Base-by-base conservation (phyloP, 176 grass and related monocot genomes). In the Oryza glaberrima region DNA sequence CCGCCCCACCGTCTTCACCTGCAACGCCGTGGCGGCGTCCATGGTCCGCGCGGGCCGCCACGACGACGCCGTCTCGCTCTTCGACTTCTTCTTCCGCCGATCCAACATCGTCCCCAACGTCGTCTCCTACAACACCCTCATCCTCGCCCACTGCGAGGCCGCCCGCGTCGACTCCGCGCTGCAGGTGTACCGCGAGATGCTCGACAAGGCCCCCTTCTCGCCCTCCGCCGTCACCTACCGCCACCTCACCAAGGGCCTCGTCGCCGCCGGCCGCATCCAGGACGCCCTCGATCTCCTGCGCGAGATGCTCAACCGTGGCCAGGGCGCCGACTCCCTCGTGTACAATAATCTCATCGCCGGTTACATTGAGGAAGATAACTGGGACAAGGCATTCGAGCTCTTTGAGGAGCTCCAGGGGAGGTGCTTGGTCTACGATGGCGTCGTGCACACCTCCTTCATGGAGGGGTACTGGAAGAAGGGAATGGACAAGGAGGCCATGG, bases 1-100 rank as follows among this genome's bases (percentile, higher is more conserved):
- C 84, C 88, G 90, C 71, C 92, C 94, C 58, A 91, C 94, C 64
- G 81, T 92, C 81, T 97, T 90, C 83, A 97, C 94, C 82, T 92
- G 88, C 86, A 94, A 94, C 84, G 92, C 92, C 14, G 94, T 97
- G 16, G 80, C 77, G 3, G 90, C 90, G 25, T 69, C 86, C 66
- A 86, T 92, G 82, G 73, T 19, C 73, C 77, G 86, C 6, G 67
- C 86, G 4, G 75, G 78, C 65, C 90, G 90, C 8, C 78, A 79
- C 4, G 90, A 88, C 19, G 90, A 80, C 58, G 76, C 73, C 72
- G 75, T 82, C 20, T 44, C 86, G 0, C 73, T 88, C 72, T 92
- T 88, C 51, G 69, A 77, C 54, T 76, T 83, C 82, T 88, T 88
- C 83, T 92, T 92, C 78, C 86, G 83, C 56, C 86, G 85, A 54